These are phyloP conservation scores for Sporothrix sp. DNA, from an alignment of 2,329 filamentous ascomycete species.

Conservation along the genomic window DNA sequence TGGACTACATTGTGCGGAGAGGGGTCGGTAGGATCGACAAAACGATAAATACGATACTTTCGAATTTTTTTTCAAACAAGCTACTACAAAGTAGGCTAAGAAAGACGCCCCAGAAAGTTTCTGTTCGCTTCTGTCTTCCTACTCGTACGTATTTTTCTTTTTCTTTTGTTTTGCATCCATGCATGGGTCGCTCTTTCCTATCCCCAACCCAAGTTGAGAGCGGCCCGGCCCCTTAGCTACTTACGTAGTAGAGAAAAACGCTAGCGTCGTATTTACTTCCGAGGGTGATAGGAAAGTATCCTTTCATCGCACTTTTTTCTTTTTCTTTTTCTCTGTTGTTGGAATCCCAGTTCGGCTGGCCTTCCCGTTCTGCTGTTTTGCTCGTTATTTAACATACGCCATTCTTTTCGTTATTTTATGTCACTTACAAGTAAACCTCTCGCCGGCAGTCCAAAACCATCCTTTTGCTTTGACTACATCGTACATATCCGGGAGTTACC, in stretches of 20 bases:
- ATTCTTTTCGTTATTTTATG: neutral
- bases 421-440: neutral
- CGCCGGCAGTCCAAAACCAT: neutral
- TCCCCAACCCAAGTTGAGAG: neutral
- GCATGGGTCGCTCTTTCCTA: neutral
- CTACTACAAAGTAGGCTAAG: too few species aligned
- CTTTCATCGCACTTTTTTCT: neutral
- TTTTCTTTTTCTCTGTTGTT: neutral
- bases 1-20: too few species aligned
- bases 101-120: neutral
- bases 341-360: too few species aligned
- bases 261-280: neutral
- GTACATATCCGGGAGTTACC: neutral
- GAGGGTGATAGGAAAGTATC: neutral
- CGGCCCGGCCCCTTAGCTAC: slow-evolving; percentile 7
- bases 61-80: too few species aligned
- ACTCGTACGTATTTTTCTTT: neutral
- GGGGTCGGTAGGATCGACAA: too few species aligned
- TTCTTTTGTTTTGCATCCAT: neutral
- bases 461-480: too few species aligned
- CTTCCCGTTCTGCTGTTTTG: neutral
- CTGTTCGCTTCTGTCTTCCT: neutral
- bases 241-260: neutral
- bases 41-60: too few species aligned
- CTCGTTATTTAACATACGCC: too few species aligned